Percentiles rank a stretch among this genome's conserved stretches.
Conservation (phyloP, 225 moss, liverwort and hornwort genomes). For the Polytrichum formosum region DNA sequence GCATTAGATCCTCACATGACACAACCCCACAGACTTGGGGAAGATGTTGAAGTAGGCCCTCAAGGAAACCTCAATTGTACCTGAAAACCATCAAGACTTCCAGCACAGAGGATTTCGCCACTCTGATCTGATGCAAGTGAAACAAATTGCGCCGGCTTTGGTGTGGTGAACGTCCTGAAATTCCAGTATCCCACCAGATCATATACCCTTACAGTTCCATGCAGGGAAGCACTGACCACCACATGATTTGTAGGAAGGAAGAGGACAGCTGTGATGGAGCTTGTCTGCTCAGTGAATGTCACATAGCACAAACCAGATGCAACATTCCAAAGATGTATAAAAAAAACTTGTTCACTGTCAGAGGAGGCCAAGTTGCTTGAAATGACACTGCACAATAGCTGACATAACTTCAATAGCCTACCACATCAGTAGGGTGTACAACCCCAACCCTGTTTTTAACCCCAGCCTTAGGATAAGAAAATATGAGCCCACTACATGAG, state of each 20-base stretch:
- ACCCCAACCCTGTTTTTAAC: no score
- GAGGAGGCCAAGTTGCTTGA: no score
- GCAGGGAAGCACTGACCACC: slow-evolving; percentile 91
- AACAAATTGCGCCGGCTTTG: slow-evolving; percentile 90
- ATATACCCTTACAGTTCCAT: slow-evolving; percentile 95
- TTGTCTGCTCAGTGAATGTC: slow-evolving; percentile 82
- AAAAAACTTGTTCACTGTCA: background rate
- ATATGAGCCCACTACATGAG: no score
- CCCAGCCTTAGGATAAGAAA: no score
- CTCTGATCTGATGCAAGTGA: slow-evolving; percentile 90
- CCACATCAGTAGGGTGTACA: no score
- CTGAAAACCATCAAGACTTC: slow-evolving; percentile 88
- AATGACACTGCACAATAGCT: no score
- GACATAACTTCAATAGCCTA: no score
- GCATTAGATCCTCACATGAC: no score
- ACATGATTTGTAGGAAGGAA: slow-evolving; percentile 96
- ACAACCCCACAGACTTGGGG: no score
- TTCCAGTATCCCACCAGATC: slow-evolving; percentile 94
- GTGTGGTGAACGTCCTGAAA: slow-evolving; percentile 93
- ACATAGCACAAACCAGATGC: slow-evolving; percentile 91
- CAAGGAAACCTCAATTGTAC: slow-evolving; percentile 24
- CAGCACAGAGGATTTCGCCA: slow-evolving; percentile 93
- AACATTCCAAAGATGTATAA: slow-evolving; percentile 75
- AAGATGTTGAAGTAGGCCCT: background rate
- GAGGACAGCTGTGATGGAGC: slow-evolving; percentile 82